Conservation (phyloP, 148 eudicot species). For the Polygonum aviculare region DNA sequence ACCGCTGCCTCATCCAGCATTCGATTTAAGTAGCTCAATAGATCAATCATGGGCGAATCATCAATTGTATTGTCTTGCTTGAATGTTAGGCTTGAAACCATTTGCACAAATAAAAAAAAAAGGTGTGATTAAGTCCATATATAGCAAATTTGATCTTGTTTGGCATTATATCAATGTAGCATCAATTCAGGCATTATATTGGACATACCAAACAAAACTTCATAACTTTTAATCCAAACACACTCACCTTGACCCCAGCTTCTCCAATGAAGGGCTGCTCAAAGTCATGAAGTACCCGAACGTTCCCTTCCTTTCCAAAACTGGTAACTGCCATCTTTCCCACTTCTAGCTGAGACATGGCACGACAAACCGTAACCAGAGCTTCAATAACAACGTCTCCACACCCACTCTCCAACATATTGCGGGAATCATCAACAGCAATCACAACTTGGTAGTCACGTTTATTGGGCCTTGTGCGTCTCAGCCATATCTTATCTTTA, state of each 20-base stretch:
- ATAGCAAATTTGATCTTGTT: neutral
- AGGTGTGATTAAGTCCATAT: neutral
- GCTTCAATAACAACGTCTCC: constrained; percentile 93
- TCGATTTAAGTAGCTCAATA: constrained; percentile 55
- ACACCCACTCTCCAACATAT: constrained; percentile 87
- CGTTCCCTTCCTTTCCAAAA: constrained; percentile 79
- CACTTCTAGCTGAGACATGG: constrained; percentile 92
- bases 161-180: too few species aligned
- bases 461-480: constrained; percentile 85
- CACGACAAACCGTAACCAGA: constrained; percentile 93
- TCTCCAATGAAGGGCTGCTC: constrained; percentile 81
- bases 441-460: constrained; percentile 95
- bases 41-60: constrained; percentile 79
- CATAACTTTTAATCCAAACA: neutral
- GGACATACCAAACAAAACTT: too few species aligned
- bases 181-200: too few species aligned
- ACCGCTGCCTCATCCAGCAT: constrained; percentile 65
- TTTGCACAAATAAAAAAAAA: constrained; percentile 33
- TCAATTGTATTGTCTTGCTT: constrained; percentile 78
- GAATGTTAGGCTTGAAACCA: constrained; percentile 86
- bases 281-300: constrained; percentile 74
- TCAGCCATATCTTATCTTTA: constrained; percentile 96
- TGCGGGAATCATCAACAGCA: constrained; percentile 90
- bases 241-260: constrained; percentile 77
- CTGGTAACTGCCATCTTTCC: constrained; percentile 92